phyloP scores from a whole-genome alignment of 2,329 filamentous ascomycete genomes.

The Botrytis porri region DNA sequence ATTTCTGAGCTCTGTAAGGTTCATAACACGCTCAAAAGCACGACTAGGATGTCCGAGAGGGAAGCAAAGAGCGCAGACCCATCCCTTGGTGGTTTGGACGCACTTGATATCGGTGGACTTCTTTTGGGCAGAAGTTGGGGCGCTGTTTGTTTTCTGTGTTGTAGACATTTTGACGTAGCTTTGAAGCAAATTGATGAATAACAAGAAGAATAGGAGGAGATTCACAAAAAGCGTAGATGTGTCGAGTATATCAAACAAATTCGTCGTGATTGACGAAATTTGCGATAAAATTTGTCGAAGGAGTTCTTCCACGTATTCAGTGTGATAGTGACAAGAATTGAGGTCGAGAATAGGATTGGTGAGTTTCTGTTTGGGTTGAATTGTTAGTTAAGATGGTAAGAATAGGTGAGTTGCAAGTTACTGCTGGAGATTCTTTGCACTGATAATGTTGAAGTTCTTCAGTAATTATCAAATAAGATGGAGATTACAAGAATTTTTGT shows the following conservation, averaged over 20 bases:
- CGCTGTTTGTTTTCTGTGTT: not conserved
- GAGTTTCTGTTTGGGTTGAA: not conserved
- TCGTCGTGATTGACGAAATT: not conserved
- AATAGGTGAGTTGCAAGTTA: not conserved
- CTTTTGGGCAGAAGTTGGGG: not conserved
- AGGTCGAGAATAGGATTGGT: not conserved
- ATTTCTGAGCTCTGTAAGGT: not conserved
- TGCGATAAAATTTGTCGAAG: not conserved
- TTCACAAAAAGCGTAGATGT: not conserved
- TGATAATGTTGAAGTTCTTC: not conserved
- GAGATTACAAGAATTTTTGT: not conserved
- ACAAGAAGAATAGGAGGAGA: not conserved
- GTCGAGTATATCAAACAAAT: not conserved
- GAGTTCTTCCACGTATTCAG: not conserved
- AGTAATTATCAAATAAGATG: not conserved
- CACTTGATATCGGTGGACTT: constrained; percentile 1
- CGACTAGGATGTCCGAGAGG: constrained; percentile 2
- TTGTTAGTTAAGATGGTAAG: not conserved
- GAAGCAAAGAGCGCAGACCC: constrained; percentile 17
- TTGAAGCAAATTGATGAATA: not conserved
- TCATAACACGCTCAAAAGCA: constrained; percentile 4
- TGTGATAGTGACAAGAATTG: not conserved
- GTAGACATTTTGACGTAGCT: not conserved
- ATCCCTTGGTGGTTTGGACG: constrained; percentile 8
- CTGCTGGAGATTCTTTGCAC: not conserved